These are phyloP conservation scores for Casaregolazyma suthepensis DNA, from an alignment of 1,139 yeast genomes.

Conservation along the genomic window DNA sequence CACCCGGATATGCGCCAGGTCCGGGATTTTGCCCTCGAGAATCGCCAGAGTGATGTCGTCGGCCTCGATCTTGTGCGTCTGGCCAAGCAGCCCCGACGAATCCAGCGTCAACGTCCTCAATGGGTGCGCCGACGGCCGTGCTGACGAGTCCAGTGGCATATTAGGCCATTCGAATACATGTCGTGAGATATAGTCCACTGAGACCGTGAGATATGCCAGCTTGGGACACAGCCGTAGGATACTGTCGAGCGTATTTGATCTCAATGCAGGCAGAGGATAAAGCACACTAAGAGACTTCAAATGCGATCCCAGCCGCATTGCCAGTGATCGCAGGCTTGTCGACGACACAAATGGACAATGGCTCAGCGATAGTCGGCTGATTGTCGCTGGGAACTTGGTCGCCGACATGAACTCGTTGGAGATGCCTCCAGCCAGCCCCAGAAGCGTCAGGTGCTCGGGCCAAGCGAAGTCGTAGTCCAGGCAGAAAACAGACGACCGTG, in stretches of 20 bases:
- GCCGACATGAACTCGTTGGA: slow-evolving; percentile 68
- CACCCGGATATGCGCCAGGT: slow-evolving; percentile 54
- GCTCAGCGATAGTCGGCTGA: slow-evolving; percentile 68
- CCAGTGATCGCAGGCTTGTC: slow-evolving; percentile 53
- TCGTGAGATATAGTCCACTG: slow-evolving; percentile 74
- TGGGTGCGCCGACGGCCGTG: slow-evolving; percentile 42
- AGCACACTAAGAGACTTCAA: slow-evolving; percentile 59
- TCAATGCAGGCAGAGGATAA: slow-evolving; percentile 84
- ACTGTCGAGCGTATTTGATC: slow-evolving; percentile 63
- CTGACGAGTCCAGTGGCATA: slow-evolving; percentile 22
- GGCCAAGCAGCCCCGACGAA: slow-evolving; percentile 85
- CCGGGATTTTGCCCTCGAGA: slow-evolving; percentile 68
- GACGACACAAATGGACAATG: slow-evolving; percentile 74
- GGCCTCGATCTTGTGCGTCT: slow-evolving; percentile 75
- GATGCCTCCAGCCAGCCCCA: slow-evolving; percentile 84
- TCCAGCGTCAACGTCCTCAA: slow-evolving; percentile 62
- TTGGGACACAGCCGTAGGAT: slow-evolving; percentile 73
- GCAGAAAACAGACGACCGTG: slow-evolving; percentile 79
- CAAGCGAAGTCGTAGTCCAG: slow-evolving; percentile 54
- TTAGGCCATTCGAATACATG: slow-evolving; percentile 32
- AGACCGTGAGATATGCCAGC: slow-evolving; percentile 52
- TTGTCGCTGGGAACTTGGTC: slow-evolving; percentile 64
- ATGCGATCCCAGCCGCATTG: slow-evolving; percentile 59
- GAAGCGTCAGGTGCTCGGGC: slow-evolving; percentile 70
- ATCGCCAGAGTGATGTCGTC: slow-evolving; percentile 83